Conservation (phyloP, 805 yeast species). For the Yarrowia sp. region DNA sequence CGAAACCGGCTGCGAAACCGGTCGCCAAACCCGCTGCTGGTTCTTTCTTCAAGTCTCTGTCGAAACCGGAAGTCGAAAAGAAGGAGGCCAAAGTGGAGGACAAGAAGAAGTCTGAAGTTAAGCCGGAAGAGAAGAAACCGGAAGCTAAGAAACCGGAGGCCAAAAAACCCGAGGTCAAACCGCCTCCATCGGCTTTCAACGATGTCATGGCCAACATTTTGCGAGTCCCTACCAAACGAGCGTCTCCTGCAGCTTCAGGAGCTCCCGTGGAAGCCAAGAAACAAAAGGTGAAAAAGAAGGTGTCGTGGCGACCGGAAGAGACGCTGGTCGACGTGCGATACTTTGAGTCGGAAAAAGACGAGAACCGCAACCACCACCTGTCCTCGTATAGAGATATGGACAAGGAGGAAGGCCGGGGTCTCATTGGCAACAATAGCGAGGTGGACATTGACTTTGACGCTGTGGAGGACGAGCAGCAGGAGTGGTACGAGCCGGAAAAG, state of each 20-base stretch:
- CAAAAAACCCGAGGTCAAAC: neutral
- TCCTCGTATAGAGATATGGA: slow-evolving; percentile 36
- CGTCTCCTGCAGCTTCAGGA: slow-evolving; percentile 7
- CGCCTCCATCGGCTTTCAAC: slow-evolving; percentile 9
- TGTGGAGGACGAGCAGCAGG: slow-evolving; percentile 34
- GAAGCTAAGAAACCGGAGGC: neutral
- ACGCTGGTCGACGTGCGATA: slow-evolving; percentile 22
- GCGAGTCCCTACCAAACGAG: slow-evolving; percentile 14
- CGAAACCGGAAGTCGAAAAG: slow-evolving; percentile 6
- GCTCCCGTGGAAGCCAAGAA: slow-evolving; percentile 28
- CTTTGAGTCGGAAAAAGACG: slow-evolving; percentile 36
- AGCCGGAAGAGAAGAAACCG: neutral
- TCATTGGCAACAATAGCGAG: slow-evolving; percentile 29
- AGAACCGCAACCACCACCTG: slow-evolving; percentile 12
- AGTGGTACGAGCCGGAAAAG: slow-evolving; percentile 9
- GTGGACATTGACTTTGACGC: slow-evolving; percentile 33
- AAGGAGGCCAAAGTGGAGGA: neutral
- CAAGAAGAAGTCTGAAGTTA: neutral
- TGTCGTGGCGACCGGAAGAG: slow-evolving; percentile 29
- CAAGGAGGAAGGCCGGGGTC: slow-evolving; percentile 30
- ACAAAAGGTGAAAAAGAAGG: slow-evolving; percentile 22
- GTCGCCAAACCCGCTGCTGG: slow-evolving; percentile 12
- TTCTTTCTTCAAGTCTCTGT: slow-evolving; percentile 19
- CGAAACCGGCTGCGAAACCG: slow-evolving; percentile 4
- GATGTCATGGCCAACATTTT: slow-evolving; percentile 36